A percentile compares a stretch with the other conserved stretches of the same genome.
phyloP scores from a whole-genome alignment of 352 stramenopile species.

The Phytophthora megakarya region DNA sequence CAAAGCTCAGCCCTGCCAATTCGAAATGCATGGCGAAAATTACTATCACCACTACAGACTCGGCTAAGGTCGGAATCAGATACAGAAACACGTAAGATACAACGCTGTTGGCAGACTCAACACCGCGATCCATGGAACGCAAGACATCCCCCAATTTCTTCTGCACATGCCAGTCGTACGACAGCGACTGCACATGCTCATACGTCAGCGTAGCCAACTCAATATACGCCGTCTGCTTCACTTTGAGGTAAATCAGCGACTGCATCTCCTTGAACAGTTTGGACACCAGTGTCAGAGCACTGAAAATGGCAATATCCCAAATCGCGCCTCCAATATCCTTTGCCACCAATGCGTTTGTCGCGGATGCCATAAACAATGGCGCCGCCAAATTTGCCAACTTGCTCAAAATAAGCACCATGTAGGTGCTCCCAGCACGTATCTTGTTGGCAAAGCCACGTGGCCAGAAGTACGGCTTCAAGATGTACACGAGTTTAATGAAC shows the following conservation, averaged over 20 bases:
- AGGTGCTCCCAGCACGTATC: constrained; percentile 89
- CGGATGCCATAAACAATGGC: constrained; percentile 93
- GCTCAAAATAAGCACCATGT: constrained; percentile 90
- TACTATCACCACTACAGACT: constrained; percentile 95
- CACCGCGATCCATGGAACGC: constrained; percentile 92
- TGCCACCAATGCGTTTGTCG: constrained; percentile 90
- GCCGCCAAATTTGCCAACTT: constrained; percentile 93
- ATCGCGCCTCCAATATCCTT: constrained; percentile 57
- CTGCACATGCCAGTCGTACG: constrained; percentile 97
- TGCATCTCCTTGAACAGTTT: constrained; percentile 96
- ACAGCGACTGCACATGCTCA: constrained; percentile 95
- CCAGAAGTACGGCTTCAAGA: constrained; percentile 90
- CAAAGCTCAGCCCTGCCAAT: constrained; percentile 89
- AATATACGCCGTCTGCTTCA: constrained; percentile 98
- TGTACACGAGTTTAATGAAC: constrained; percentile 85
- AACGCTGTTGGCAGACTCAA: constrained; percentile 93
- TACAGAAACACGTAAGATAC: constrained; percentile 98
- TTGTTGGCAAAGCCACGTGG: constrained; percentile 74
- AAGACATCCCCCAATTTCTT: constrained; percentile 98
- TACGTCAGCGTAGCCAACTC: constrained; percentile 96
- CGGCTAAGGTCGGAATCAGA: constrained; percentile 93
- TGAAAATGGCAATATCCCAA: constrained; percentile 78
- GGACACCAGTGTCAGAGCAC: constrained; percentile 79
- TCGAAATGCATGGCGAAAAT: constrained; percentile 94
- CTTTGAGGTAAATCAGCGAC: constrained; percentile 93